These are phyloP conservation scores for Suhomyces chickasaworum DNA, from an alignment of 1,139 yeast genomes.

Conservation along the genomic window DNA sequence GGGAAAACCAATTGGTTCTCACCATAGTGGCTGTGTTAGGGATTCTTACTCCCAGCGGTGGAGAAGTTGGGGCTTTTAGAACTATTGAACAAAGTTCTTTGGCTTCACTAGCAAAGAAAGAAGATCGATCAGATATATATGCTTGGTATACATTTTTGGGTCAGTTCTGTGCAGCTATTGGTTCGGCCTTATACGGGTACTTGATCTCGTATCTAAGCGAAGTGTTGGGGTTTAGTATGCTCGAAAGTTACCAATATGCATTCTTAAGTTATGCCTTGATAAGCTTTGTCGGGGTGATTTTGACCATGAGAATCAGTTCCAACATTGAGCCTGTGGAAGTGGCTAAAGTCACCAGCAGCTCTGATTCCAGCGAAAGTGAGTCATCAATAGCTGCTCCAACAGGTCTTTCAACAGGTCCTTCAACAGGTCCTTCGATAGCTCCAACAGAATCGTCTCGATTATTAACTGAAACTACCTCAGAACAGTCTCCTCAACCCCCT, in stretches of 20 bases:
- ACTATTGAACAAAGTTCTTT: constrained; percentile 44
- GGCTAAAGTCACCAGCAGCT: not conserved
- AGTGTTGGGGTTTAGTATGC: constrained; percentile 20
- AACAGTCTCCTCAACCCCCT: not conserved
- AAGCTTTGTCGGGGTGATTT: constrained; percentile 22
- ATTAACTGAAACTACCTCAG: constrained; percentile 1
- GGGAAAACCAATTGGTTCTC: constrained; percentile 26
- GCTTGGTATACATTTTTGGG: constrained; percentile 48
- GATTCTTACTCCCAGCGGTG: constrained; percentile 44
- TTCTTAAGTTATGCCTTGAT: constrained; percentile 30
- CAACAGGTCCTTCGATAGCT: no score
- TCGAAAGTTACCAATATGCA: constrained; percentile 32
- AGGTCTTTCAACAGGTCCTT: no score
- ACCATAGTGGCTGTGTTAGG: constrained; percentile 34
- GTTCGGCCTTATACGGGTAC: constrained; percentile 35
- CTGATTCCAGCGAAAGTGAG: not conserved
- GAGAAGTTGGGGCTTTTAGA: constrained; percentile 48
- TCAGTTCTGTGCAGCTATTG: constrained; percentile 38
- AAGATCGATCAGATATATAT: constrained; percentile 41
- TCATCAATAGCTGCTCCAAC: no score
- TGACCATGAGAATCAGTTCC: constrained; percentile 23
- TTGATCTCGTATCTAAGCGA: constrained; percentile 28
- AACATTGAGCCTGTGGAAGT: constrained; percentile 20
- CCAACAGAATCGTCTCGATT: constrained; percentile 8
- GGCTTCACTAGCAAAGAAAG: constrained; percentile 34